phyloP scores from a whole-genome alignment of 352 stramenopile species.

The Pythium utonaiense region DNA sequence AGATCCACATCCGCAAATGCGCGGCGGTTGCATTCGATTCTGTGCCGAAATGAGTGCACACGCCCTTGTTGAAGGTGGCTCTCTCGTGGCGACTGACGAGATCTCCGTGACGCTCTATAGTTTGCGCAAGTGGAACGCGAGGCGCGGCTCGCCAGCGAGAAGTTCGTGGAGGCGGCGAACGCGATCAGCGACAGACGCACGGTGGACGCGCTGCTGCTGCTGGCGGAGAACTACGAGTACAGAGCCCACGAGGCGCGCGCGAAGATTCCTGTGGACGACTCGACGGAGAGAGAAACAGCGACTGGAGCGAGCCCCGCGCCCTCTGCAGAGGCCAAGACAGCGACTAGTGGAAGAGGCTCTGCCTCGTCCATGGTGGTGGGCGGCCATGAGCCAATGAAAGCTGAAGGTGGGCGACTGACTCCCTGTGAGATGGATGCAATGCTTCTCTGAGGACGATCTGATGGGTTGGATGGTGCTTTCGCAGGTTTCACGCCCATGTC shows the following conservation, averaged over 20 bases:
- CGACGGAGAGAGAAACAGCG: slow-evolving; percentile 23
- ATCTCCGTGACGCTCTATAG: slow-evolving; percentile 27
- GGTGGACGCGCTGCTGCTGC: slow-evolving; percentile 60
- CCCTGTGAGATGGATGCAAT: too few relatives aligned
- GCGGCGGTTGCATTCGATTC: background rate
- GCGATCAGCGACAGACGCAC: slow-evolving; percentile 59
- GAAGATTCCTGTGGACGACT: slow-evolving; percentile 14
- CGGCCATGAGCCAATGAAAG: slow-evolving; percentile 12
- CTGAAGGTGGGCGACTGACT: slow-evolving; percentile 12
- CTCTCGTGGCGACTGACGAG: background rate
- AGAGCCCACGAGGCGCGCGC: slow-evolving; percentile 55
- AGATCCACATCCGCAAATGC: background rate
- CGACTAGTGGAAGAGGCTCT: background rate
- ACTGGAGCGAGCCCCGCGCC: background rate
- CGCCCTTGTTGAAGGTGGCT: slow-evolving; percentile 8
- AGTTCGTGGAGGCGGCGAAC: slow-evolving; percentile 61
- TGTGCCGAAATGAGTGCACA: background rate
- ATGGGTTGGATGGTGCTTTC: too few relatives aligned
- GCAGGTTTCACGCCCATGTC: slow-evolving; percentile 27
- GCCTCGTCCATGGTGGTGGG: slow-evolving; percentile 5
- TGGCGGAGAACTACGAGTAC: slow-evolving; percentile 81
- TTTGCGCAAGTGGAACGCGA: slow-evolving; percentile 60
- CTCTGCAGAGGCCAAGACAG: background rate
- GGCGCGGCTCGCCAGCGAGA: slow-evolving; percentile 59
- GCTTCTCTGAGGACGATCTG: too few relatives aligned